Evolutionary conservation across 306 rosid genomes (phyloP).

Genomic region (Comarum palustre): DNA sequence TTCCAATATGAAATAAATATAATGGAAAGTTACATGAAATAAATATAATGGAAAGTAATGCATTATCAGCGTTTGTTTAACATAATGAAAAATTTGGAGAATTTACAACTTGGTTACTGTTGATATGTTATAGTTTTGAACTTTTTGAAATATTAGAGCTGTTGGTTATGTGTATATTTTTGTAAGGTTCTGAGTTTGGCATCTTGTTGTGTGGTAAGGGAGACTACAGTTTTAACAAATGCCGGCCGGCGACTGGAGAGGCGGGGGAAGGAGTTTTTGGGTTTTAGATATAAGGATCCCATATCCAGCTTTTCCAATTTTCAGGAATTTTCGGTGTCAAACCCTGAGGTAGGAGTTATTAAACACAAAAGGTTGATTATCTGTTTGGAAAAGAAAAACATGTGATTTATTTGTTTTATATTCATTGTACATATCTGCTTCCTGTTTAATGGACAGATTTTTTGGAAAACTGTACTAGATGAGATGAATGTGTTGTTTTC

Average conservation of each 20-base stretch:
- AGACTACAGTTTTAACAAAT: constrained; percentile 54
- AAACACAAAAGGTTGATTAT: constrained; percentile 12
- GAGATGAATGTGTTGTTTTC: constrained; percentile 67
- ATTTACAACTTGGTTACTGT: background rate
- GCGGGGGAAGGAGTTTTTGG: constrained; percentile 69
- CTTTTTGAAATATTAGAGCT: background rate
- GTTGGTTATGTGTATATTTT: background rate
- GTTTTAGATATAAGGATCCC: constrained; percentile 76
- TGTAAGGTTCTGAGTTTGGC: constrained; percentile 9
- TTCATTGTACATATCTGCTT: constrained; percentile 18
- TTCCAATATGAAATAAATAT: background rate
- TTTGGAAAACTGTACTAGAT: constrained; percentile 66
- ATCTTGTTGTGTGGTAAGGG: constrained; percentile 43
- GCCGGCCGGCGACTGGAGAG: constrained; percentile 63
- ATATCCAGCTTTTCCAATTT: constrained; percentile 69
- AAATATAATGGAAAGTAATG: background rate
- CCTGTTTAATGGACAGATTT: constrained; percentile 48
- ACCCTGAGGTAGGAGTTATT: constrained; percentile 56
- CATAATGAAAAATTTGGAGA: background rate
- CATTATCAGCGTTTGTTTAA: background rate
- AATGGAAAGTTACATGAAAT: background rate
- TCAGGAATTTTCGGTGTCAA: constrained; percentile 74
- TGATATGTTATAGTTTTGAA: background rate
- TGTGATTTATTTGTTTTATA: background rate
- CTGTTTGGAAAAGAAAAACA: background rate